Evolutionary conservation across 164 flowering plant species (phyloP), one percentile per base, ranked within the genome.

Genomic region (Annona cherimola): DNA sequence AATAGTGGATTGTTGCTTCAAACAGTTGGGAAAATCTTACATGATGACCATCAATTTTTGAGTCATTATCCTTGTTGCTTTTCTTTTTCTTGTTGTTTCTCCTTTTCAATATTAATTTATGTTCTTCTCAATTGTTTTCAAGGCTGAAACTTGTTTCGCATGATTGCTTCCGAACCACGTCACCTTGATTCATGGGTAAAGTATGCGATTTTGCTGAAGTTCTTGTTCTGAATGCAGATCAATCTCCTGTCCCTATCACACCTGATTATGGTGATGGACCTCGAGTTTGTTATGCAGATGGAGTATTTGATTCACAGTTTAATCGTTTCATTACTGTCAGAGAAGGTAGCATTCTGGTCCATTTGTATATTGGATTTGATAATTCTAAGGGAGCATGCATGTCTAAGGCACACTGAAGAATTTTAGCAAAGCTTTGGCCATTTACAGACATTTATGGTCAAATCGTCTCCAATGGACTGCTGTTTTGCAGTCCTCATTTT

Each of bases 201-300:
- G 7, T 46, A 12, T 46, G 55, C 12, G 8, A 41, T 9, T 39
- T 42, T 60, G 63, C 11, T 72, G 67, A 64, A 4, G 3, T 64
- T 39, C 41, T 39, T 8, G 11, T 57, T 5, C 64, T 66, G 61
- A 12, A 60, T 39, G 81, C 81, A 83, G 87, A 76, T 77, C 70
- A 76, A 41, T 55, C 45, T 77, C 85, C 84, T 45, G 54, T 75
- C 35, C 88, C 91, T 42, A 62, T 87, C 40, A 86, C 91, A 42
- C 89, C 88, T 40, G 88, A 87, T 74, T 86, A 84, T 78, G 86
- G 86, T 44, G 86, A 85, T 39, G 84, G 81, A 42, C 84, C 89
- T 41, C 57, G 72, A 40, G 80, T 83, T 61, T 70, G 85, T 68
- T 87, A 82, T 80, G 91, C 91, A 2, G 91, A 88, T 80, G 91